These are phyloP conservation scores for Lignosus rhinocerotis DNA, from an alignment of 1,284 basidiomycete species.

Conservation along the genomic window DNA sequence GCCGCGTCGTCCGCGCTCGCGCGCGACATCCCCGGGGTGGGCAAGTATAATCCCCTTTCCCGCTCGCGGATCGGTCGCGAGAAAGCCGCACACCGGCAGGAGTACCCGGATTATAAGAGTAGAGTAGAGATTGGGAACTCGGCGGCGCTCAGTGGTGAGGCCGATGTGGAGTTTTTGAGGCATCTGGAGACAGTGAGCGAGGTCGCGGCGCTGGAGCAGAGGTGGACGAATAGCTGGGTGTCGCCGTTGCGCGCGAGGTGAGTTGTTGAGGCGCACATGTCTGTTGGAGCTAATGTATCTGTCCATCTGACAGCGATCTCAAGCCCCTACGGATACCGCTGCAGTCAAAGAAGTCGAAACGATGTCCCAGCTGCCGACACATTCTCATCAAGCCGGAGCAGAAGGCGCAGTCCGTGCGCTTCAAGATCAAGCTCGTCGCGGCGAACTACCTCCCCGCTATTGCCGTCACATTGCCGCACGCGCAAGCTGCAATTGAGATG, in stretches of 20 bases:
- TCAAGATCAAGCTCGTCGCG: conserved; percentile 97
- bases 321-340: conserved; percentile 88
- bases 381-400: conserved; percentile 98
- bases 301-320: conserved; percentile 58
- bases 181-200: conserved; percentile 61
- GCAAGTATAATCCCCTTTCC: conserved; percentile 67
- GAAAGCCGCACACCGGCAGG: conserved; percentile 65
- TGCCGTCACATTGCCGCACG: conserved; percentile 68
- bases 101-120: conserved; percentile 72
- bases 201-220: conserved; percentile 73
- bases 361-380: conserved; percentile 92
- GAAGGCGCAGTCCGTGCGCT: conserved; percentile 89
- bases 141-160: conserved; percentile 58
- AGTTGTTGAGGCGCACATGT: conserved; percentile 29
- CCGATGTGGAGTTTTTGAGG: conserved; percentile 69
- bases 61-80: conserved; percentile 57
- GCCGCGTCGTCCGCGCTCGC: conserved; percentile 82
- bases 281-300: conserved; percentile 10
- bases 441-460: conserved; percentile 91
- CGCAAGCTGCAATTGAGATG: conserved; percentile 43
- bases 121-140: conserved; percentile 63
- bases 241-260: conserved; percentile 66
- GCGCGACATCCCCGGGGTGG: conserved; percentile 77
- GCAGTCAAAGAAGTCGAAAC: conserved; percentile 91
- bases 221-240: conserved; percentile 84